Conservation (phyloP, 306 rosid species). For the Leucaena leucocephala region DNA sequence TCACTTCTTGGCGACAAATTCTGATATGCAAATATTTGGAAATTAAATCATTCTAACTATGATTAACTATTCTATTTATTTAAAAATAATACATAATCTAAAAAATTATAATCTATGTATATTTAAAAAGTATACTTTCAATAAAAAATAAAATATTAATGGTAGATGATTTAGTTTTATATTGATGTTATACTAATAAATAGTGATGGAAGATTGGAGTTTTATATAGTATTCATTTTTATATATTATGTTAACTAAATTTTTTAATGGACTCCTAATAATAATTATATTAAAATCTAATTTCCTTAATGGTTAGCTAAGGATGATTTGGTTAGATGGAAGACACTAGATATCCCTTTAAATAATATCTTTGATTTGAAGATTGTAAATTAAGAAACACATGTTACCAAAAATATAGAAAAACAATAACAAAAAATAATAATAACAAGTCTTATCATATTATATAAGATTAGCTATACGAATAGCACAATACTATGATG, state of each 20-base stretch:
- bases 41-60: no score
- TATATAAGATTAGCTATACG: no score
- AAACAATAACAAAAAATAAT: background rate
- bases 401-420: background rate
- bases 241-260: no score
- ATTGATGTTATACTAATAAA: background rate
- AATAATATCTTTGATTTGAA: no score
- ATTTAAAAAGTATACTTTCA: background rate
- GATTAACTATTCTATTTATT: background rate
- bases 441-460: no score
- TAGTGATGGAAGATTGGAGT: background rate
- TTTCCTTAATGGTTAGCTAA: background rate
- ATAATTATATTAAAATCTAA: background rate
- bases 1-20: background rate
- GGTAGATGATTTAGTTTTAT: background rate
- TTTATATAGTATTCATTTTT: background rate
- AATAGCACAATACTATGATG: no score
- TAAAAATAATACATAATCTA: background rate
- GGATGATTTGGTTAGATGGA: background rate
- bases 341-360: no score
- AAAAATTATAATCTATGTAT: background rate
- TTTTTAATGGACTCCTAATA: background rate
- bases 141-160: background rate
- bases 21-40: no score
- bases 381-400: background rate